Evolutionary conservation across 441 rosid genomes (phyloP), one percentile per base, ranked within the genome.

Genomic region (Hura crepitans): DNA sequence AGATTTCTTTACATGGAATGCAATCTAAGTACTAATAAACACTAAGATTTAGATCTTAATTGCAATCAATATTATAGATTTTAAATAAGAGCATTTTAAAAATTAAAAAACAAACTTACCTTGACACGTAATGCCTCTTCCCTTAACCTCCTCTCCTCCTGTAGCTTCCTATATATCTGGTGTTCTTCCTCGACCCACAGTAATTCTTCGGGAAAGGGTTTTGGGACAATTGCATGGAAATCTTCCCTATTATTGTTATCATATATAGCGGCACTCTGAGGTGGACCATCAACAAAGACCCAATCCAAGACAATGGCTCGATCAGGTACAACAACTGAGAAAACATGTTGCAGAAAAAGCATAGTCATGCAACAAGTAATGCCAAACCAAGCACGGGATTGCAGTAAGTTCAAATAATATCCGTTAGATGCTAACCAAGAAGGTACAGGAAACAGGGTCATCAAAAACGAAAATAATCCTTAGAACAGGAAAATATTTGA

Each of bases 201-300:
- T 64, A 75, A 42, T 45, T 90, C 93, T 74, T 84, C 89, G 37
- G 84, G 77, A 66, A 71, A 69, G 78, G 81, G 46, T 62, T 62
- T 76, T 54, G 87, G 96, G 72, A 86, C 89, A 77, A 84, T 74
- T 51, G 88, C 90, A 72, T 86, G 97, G 74, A 94, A 94, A 78
- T 94, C 99, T 80, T 86, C 88, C 50, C 4, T 67, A 68, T 78
- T 63, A 75, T 89, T 92, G 79, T 92, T 94, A 77, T 92, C 97
- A 81, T 94, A 94, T 69, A 84, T 65, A 78, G 63, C 54, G 10
- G 96, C 97, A 75, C 73, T 82, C 71, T 81, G 70, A 66, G 97
- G 92, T 25, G 85, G 97, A 78, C 99, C 99, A 84, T 94, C 93
- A 79, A 96, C 85, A 78, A 90, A 89, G 63, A 94, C 97, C 94